Base-by-base conservation (phyloP, 768 basidiomycete genomes). In the Crucibulum laeve region DNA sequence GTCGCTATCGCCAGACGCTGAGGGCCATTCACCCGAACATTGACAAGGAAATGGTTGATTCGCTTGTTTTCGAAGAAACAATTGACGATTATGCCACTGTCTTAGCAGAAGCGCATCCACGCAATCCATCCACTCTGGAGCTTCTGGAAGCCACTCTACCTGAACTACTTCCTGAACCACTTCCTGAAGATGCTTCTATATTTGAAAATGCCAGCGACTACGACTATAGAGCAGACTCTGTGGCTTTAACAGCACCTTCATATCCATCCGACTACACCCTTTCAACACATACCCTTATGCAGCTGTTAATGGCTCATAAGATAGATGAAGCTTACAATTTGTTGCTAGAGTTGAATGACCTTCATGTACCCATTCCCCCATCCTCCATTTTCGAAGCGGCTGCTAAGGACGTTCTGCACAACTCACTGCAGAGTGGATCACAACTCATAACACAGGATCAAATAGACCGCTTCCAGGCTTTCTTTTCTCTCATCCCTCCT, bases 401-500 rank as follows among this genome's bases (percentile, higher is more conserved):
- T 25, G 69, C 66, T 10, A 23, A 52, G 14, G 52, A 49, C 14
- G 57, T 53, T 4, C 44, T 66, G 15, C 36, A 40, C 15, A 37
- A 36, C 25, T 46, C 4, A 34, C 15, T 40, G 33, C 45, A 13
- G 14, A 13, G n/a, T 18, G 18, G 25, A 45, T 10, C 28, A 43
- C 17, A 34, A 23, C 6, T 43, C 13, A 22, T 23, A 15, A 34
- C 46, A n/a, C 22, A 46, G 23, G 41, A 55, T 14, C 49, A 54
- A 43, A 34, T 49, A 0, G 42, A 51, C 23, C 32, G 40, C 17
- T 62, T 66, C 37, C 24, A 46, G 1, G 40, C 50, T 17, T 70
- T 68, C 69, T 54, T 71, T 28, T 57, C 56, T 3, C 56, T 68
- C n/a, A 42, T 70, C 19, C 68, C 68, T 23, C 46, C 50, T 19